phyloP scores from a whole-genome alignment of 139 green algal species.

The Desmodesmus armatus region DNA sequence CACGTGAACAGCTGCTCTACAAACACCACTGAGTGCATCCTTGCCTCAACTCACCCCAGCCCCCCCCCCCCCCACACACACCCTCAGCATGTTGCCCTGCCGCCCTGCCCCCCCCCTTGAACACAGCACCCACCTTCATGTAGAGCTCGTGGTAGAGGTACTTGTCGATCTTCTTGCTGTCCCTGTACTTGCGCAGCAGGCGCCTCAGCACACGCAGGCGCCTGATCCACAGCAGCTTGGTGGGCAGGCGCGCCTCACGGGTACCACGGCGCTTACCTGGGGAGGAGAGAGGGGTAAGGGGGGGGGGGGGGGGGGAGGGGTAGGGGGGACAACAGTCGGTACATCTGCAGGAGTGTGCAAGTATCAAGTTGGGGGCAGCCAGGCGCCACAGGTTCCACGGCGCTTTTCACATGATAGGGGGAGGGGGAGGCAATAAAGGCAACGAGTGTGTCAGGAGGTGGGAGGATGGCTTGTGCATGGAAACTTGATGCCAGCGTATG shows the following conservation, averaged over 20 bases:
- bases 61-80: too few relatives aligned
- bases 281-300: too few relatives aligned
- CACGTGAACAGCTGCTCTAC: too few relatives aligned
- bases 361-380: neutral
- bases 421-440: too few relatives aligned
- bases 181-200: conserved; percentile 98
- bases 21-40: too few relatives aligned
- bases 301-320: neutral
- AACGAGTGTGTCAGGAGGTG: too few relatives aligned
- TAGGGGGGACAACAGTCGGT: neutral
- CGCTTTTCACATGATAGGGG: too few relatives aligned
- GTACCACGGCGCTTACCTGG: conserved; percentile 98
- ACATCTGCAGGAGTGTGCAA: neutral
- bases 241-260: conserved; percentile 96
- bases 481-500: too few relatives aligned
- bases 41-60: too few relatives aligned
- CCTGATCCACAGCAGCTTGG: conserved; percentile 98
- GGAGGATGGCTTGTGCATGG: too few relatives aligned
- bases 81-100: neutral
- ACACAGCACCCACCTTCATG: conserved; percentile 80
- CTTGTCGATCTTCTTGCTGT: conserved; percentile 99
- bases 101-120: neutral
- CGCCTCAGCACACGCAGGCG: conserved; percentile 96
- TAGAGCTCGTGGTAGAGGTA: conserved; percentile 99
- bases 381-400: too few relatives aligned